Base-by-base conservation (phyloP, 164 flowering plant species). In the Piper betle region DNA sequence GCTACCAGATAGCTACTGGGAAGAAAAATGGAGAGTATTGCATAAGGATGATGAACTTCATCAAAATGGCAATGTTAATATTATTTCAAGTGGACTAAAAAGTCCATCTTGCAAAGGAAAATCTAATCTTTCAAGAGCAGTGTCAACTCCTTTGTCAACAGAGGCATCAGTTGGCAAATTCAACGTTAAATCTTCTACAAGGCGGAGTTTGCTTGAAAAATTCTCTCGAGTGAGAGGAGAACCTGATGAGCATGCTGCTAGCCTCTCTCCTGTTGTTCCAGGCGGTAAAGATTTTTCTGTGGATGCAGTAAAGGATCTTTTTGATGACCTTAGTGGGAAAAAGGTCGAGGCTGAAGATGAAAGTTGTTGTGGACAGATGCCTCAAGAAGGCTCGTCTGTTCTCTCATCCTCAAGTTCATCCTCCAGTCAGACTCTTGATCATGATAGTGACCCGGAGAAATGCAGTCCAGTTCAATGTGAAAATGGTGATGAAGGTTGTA, bases 1-100 rank as follows among this genome's bases (percentile, higher is more conserved):
- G 65, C 73, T 84, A 38, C 93, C 91, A 43, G 91, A 82, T 39
- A 93, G 94, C 73, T 89, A 93, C 58, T 93, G 98, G 98, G 98
- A 93, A 73, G 92, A 86, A 67, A 82, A 84, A 69, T 93, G 97
- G 98, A 80, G 91, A 71, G 88, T 76, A 65, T 33, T 82, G 63
- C 89, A 86, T 67, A 78, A 83, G 64, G 84, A 78, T 62, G 90
- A 84, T 74, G 90, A 88, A 67, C 55, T 56, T 20, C 76, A 61
- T 59, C 74, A 81, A 57, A 73, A 57, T 70, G 69, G 64, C 61
- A 12, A 2, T 46, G 58, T n/a, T 12, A 66, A 53, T 2, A 74
- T 80, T 54, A 59, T 62, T 65, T 64, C 54, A 52, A 74, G 83
- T 42, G 55, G 67, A 25, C 70, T 52, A 17, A 80, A 62, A 66